These are phyloP conservation scores for Microsporum audouinii DNA, from an alignment of 2,329 filamentous ascomycete genomes.

Conservation along the genomic window DNA sequence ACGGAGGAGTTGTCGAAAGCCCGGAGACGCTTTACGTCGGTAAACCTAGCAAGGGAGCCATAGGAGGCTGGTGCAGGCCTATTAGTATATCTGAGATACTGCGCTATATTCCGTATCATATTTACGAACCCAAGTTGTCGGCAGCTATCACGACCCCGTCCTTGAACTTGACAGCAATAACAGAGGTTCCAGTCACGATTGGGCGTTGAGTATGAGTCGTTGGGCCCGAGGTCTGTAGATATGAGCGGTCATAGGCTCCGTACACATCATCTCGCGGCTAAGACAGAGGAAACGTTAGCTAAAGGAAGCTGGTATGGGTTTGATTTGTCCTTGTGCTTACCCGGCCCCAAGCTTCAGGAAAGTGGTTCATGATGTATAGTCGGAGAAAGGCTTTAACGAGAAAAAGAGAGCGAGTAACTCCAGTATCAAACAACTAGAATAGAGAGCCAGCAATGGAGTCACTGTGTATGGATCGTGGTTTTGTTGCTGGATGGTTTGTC, in stretches of 20 bases:
- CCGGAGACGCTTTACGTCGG: constrained; percentile 88
- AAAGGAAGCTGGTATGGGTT: constrained; percentile 15
- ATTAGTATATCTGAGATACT: constrained; percentile 7
- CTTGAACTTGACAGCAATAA: constrained; percentile 89
- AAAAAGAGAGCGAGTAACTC: too few species aligned
- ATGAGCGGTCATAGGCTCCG: constrained; percentile 79
- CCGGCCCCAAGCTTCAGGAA: constrained; percentile 54
- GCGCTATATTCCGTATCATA: not conserved
- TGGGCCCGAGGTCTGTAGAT: constrained; percentile 59
- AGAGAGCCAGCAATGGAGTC: not conserved
- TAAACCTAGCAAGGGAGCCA: constrained; percentile 91
- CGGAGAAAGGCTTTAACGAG: not conserved
- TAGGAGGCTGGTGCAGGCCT: constrained; percentile 61
- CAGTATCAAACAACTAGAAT: not conserved
- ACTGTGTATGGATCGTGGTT: not conserved
- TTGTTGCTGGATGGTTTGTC: not conserved
- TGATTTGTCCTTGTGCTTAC: constrained; percentile 1
- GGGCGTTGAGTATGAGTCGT: constrained; percentile 83
- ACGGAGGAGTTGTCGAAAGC: constrained; percentile 74
- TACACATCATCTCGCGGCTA: constrained; percentile 97
- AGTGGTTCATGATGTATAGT: constrained; percentile 48
- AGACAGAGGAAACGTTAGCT: constrained; percentile 14
- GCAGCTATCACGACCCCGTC: constrained; percentile 93
- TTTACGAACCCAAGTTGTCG: constrained; percentile 69
- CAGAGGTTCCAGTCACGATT: constrained; percentile 91